Conservation (phyloP, 352 stramenopile genomes). For the Phytophthora niederhauseri region DNA sequence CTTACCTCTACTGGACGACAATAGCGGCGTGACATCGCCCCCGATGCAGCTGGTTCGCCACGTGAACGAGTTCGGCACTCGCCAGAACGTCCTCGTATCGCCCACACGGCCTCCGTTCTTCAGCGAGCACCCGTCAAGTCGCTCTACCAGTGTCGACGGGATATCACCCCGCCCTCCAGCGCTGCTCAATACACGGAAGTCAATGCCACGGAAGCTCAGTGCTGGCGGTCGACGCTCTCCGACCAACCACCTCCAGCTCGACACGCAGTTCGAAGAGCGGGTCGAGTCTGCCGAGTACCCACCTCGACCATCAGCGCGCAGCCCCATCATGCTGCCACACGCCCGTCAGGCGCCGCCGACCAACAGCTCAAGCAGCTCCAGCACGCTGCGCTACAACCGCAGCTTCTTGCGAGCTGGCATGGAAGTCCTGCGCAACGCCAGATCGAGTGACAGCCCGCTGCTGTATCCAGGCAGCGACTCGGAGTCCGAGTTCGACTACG, state of each 20-base stretch:
- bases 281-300: slow-evolving; percentile 20
- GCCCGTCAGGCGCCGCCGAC: slow-evolving; percentile 5
- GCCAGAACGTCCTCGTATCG: slow-evolving; percentile 64
- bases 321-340: slow-evolving; percentile 7
- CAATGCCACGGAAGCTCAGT: slow-evolving; percentile 15
- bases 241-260: slow-evolving; percentile 25
- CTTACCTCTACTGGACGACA: slow-evolving; percentile 32
- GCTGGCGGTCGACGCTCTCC: slow-evolving; percentile 5
- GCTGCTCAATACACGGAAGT: slow-evolving; percentile 19
- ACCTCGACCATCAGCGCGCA: slow-evolving; percentile 7
- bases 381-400: slow-evolving; percentile 43
- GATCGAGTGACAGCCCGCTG: slow-evolving; percentile 21
- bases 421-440: slow-evolving; percentile 52
- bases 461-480: slow-evolving; percentile 19
- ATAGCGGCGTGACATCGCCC: neutral
- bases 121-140: slow-evolving; percentile 10
- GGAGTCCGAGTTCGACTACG: slow-evolving; percentile 11
- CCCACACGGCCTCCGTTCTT: slow-evolving; percentile 63
- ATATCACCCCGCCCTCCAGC: slow-evolving; percentile 23
- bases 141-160: neutral
- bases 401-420: slow-evolving; percentile 67
- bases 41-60: slow-evolving; percentile 58
- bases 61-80: slow-evolving; percentile 70
- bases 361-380: slow-evolving; percentile 10
- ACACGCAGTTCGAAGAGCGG: slow-evolving; percentile 40